phyloP scores from a whole-genome alignment of 805 yeast genomes.

The Candida corydali region DNA sequence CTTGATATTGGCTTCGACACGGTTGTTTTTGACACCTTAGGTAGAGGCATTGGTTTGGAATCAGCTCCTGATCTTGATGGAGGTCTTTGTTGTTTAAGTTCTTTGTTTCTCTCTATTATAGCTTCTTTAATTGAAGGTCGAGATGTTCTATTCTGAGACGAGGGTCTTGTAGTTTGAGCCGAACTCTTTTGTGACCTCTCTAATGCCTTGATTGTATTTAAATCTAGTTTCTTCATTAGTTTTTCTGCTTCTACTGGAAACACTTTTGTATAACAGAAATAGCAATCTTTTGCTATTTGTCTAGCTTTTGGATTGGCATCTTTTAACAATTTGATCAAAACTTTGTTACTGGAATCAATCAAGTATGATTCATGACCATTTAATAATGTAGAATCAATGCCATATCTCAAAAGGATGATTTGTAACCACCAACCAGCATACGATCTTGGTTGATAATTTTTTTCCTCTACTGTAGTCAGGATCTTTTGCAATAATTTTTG shows the following conservation, averaged over 20 bases:
- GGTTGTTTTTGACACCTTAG: neutral
- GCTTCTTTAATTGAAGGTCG: slow-evolving; percentile 48
- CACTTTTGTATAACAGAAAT: slow-evolving; percentile 59
- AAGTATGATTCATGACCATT: slow-evolving; percentile 21
- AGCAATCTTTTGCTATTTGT: slow-evolving; percentile 66
- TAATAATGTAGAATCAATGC: slow-evolving; percentile 26
- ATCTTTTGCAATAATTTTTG: slow-evolving; percentile 49
- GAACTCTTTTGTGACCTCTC: slow-evolving; percentile 43
- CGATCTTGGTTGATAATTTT: slow-evolving; percentile 65
- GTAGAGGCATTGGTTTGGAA: neutral
- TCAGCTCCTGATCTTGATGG: slow-evolving; percentile 3
- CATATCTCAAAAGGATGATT: slow-evolving; percentile 52
- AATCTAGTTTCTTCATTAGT: slow-evolving; percentile 37
- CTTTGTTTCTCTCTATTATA: slow-evolving; percentile 41
- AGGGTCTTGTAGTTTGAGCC: slow-evolving; percentile 13
- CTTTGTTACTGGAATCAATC: slow-evolving; percentile 44
- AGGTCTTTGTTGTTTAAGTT: slow-evolving; percentile 19
- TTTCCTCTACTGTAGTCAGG: slow-evolving; percentile 54
- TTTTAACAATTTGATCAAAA: slow-evolving; percentile 55
- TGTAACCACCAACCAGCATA: slow-evolving; percentile 70
- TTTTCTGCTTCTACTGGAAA: slow-evolving; percentile 52
- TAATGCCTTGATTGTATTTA: slow-evolving; percentile 51
- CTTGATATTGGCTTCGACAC: neutral
- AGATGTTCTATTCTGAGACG: slow-evolving; percentile 5
- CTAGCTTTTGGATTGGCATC: slow-evolving; percentile 84